A percentile compares a stretch with the other conserved stretches of the same genome.
Evolutionary conservation across 1,139 yeast species (phyloP).

Genomic region (Diutina pseudorugosa): DNA sequence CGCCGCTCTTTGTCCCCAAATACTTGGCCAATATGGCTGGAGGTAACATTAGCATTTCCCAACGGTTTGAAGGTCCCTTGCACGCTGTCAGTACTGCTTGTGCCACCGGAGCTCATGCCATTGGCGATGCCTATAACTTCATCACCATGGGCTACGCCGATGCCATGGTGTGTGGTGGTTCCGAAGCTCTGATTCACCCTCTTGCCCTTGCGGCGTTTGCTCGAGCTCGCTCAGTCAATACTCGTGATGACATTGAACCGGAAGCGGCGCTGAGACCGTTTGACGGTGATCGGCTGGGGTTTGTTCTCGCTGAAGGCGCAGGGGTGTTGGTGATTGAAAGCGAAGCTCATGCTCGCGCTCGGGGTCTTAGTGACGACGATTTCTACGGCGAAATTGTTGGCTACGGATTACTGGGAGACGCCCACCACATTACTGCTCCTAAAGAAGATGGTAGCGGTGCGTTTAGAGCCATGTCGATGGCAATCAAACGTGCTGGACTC

Average conservation of each 20-base stretch:
- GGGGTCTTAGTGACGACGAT: conserved; percentile 37
- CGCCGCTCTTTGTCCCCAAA: conserved; percentile 80
- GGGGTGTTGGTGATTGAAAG: conserved; percentile 73
- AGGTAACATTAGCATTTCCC: conserved; percentile 75
- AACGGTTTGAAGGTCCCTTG: conserved; percentile 71
- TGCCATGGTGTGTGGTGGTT: conserved; percentile 85
- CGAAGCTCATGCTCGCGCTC: conserved; percentile 55
- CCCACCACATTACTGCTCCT: conserved; percentile 89
- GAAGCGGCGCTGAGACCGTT: conserved; percentile 74
- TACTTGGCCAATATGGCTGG: conserved; percentile 89
- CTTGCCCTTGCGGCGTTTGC: conserved; percentile 85
- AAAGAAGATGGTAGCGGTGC: conserved; percentile 79
- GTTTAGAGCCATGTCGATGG: conserved; percentile 66
- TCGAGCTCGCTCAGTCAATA: conserved; percentile 70
- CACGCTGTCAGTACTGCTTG: conserved; percentile 92
- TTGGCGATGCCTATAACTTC: conserved; percentile 85
- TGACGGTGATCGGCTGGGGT: conserved; percentile 68
- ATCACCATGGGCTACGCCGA: conserved; percentile 73
- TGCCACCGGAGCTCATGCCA: conserved; percentile 89
- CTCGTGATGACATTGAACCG: conserved; percentile 52
- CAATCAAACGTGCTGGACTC: conserved; percentile 38
- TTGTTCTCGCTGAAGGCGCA: conserved; percentile 89
- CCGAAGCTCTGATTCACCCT: conserved; percentile 84
- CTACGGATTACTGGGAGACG: conserved; percentile 88
- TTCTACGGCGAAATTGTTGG: conserved; percentile 79